These are phyloP conservation scores for Intubia oerlemansii DNA, from an alignment of 2,329 filamentous ascomycete genomes.

Conservation along the genomic window DNA sequence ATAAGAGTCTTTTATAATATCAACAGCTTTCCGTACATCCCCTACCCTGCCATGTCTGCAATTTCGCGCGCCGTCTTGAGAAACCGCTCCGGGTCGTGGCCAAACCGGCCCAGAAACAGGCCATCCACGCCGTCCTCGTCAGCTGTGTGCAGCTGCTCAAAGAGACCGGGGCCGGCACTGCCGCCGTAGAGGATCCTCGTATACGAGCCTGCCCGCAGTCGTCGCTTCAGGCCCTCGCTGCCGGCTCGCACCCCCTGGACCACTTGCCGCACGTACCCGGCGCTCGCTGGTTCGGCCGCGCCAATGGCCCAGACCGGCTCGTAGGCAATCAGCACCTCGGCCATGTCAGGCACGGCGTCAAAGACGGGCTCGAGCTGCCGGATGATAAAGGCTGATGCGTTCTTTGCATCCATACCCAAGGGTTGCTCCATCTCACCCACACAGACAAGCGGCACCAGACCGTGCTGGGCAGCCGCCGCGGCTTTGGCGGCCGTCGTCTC, in stretches of 20 bases:
- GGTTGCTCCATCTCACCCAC: constrained; percentile 44
- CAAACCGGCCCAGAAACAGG: constrained; percentile 63
- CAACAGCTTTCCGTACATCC: too few relatives aligned
- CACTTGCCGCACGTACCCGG: constrained; percentile 52
- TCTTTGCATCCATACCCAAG: too few relatives aligned
- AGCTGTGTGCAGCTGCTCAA: constrained; percentile 40
- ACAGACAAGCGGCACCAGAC: constrained; percentile 59
- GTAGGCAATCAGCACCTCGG: constrained; percentile 60
- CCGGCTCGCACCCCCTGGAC: constrained; percentile 38
- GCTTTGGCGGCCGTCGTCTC: constrained; percentile 46
- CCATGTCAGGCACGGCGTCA: constrained; percentile 32
- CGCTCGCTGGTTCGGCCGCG: constrained; percentile 45
- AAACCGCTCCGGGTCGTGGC: constrained; percentile 53
- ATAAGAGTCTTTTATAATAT: too few relatives aligned
- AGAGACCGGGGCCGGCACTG: constrained; percentile 62
- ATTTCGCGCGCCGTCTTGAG: constrained; percentile 54
- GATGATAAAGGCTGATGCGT: too few relatives aligned
- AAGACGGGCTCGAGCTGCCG: constrained; percentile 45
- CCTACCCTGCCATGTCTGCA: too few relatives aligned
- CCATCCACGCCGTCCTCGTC: constrained; percentile 37
- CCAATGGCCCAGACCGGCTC: constrained; percentile 85
- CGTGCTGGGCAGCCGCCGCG: constrained; percentile 41
- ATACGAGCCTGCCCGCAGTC: constrained; percentile 20
- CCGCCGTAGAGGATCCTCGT: constrained; percentile 64
- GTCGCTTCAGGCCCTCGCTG: constrained; percentile 26